Evolutionary conservation across 805 yeast genomes (phyloP).

Genomic region (Clavispora asparagi): DNA sequence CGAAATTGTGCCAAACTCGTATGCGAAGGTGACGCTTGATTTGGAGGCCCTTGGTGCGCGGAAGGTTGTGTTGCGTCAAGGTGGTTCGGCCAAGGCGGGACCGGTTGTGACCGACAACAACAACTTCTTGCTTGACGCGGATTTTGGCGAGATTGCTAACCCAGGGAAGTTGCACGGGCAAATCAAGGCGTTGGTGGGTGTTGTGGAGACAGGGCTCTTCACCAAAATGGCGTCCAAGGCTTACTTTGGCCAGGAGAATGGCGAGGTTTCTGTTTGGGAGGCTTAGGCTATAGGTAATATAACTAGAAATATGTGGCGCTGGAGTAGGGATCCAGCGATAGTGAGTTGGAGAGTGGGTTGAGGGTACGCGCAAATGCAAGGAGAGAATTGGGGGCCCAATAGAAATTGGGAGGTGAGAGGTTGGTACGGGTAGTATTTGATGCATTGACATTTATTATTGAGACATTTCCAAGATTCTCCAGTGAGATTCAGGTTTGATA

Average conservation of each 20-base stretch:
- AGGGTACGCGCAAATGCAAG: no score
- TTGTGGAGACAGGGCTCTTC: constrained; percentile 94
- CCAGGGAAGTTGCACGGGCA: constrained; percentile 51
- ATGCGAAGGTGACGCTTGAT: constrained; percentile 66
- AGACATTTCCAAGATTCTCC: no score
- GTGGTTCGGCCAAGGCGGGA: constrained; percentile 91
- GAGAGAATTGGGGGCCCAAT: no score
- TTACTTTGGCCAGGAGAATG: constrained; percentile 85
- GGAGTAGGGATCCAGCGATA: no score
- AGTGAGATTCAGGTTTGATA: no score
- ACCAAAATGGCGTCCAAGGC: constrained; percentile 68
- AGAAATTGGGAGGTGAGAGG: no score
- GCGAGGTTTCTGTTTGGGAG: constrained; percentile 32
- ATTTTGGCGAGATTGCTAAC: constrained; percentile 69
- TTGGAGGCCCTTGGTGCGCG: constrained; percentile 61
- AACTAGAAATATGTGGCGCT: no score
- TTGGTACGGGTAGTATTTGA: no score
- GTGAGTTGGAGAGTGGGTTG: no score
- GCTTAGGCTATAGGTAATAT: neutral
- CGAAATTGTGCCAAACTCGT: constrained; percentile 88
- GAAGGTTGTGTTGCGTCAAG: constrained; percentile 66
- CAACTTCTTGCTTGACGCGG: constrained; percentile 88
- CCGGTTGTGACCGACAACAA: constrained; percentile 95
- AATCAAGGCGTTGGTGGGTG: constrained; percentile 80
- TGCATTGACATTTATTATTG: no score